A percentile compares a stretch with the other conserved stretches of the same genome.
phyloP scores from a whole-genome alignment of 768 basidiomycete genomes.

The Tricholoma hemisulphureum region DNA sequence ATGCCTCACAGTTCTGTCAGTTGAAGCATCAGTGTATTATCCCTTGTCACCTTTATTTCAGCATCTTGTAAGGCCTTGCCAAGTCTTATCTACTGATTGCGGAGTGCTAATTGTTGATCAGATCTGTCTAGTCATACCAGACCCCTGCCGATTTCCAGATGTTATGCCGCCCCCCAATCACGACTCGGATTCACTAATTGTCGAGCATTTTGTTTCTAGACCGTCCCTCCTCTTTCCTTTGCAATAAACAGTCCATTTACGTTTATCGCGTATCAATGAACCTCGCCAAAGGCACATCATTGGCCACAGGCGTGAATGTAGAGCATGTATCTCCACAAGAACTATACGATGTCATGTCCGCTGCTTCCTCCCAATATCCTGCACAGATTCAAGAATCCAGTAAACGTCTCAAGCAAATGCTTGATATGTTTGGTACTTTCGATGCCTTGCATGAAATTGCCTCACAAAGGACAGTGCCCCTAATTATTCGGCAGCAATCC shows the following conservation, averaged over 20 bases:
- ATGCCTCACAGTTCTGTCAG: too few species aligned
- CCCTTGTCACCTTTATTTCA: too few species aligned
- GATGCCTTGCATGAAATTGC: slow-evolving; percentile 75
- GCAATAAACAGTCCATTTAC: background rate
- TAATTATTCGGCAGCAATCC: slow-evolving; percentile 71
- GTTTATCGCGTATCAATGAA: slow-evolving; percentile 25
- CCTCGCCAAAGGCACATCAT: slow-evolving; percentile 21
- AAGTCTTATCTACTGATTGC: too few species aligned
- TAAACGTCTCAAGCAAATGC: slow-evolving; percentile 62
- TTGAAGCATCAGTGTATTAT: too few species aligned
- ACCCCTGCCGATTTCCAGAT: too few species aligned
- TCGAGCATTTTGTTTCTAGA: background rate
- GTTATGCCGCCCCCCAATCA: too few species aligned
- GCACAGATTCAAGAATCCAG: slow-evolving; percentile 47
- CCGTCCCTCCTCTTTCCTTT: background rate
- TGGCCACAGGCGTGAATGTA: slow-evolving; percentile 32
- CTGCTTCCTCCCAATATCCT: slow-evolving; percentile 75
- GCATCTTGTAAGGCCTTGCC: too few species aligned
- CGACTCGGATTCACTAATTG: slow-evolving; percentile 4
- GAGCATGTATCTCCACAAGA: slow-evolving; percentile 58
- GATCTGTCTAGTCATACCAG: too few species aligned
- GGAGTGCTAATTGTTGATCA: too few species aligned
- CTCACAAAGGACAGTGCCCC: slow-evolving; percentile 53
- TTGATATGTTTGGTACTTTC: slow-evolving; percentile 68
- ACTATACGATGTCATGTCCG: slow-evolving; percentile 61